Base-by-base conservation (phyloP, 2,329 filamentous ascomycete species). In the Aspergillus sp. region DNA sequence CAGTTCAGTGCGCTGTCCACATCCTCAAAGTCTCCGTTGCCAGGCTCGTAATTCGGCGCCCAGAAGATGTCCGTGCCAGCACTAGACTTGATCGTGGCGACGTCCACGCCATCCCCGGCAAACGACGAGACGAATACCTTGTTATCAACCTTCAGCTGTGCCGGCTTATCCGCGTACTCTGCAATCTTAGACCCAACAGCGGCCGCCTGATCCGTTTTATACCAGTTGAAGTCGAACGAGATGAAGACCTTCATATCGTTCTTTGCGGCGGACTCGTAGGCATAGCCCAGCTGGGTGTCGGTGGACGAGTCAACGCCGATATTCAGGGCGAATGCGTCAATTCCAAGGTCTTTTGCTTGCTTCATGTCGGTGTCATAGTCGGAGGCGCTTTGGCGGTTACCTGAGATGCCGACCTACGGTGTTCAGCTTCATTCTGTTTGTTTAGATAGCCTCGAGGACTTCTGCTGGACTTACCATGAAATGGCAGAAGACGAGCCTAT, bases 211-310 rank as follows among this genome's bases (percentile, higher is more conserved):
- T 65, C 58, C 6, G 66, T 64, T 31, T 66, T 58, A 69, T 75
- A 81, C 76, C 78, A 79, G 70, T 82, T 82, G 66, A 82, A 84
- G 70, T 84, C 82, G 60, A 84, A 85, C 1, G 82, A 84, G 60
- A 85, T 77, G 55, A 84, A 83, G 14, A 83, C 79, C 55, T 82
- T 82, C 75, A 84, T 81, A 47, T 71, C 69, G 57, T 73, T 70
- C 7, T 71, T 71, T 9, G 76, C 73, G 3, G 81, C 80, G 0
- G 80, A 81, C n/a, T 78, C 69, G 58, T 82, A 84, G 1, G 82
- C 81, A 33, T 73, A 76, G 1, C 64, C 69, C 3, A 84, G 76
- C 65, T 83, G 80, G n/a, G 73, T 63, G 51, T 81, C 77, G 25
- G 68, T 71, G 61, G 71, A 74, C 14, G 67, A 49, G 55, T 83